phyloP scores from a whole-genome alignment of 805 yeast genomes.

The Saccharomycopsis sp. region DNA sequence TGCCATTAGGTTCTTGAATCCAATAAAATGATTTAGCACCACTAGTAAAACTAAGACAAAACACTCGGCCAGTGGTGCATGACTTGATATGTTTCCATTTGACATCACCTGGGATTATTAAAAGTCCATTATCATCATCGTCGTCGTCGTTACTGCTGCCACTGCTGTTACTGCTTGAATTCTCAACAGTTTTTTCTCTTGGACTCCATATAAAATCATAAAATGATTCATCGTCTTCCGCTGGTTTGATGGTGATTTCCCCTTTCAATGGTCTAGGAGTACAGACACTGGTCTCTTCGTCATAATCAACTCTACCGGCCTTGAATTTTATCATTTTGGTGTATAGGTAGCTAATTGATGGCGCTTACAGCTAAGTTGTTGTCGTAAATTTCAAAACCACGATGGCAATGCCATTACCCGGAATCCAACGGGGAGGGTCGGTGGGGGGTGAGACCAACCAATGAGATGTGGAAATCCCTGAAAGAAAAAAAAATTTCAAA shows the following conservation, averaged over 20 bases:
- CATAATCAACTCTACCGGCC: conserved; percentile 70
- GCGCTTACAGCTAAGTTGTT: no score
- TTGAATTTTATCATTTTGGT: conserved; percentile 57
- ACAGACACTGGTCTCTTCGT: conserved; percentile 52
- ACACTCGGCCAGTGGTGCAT: conserved; percentile 73
- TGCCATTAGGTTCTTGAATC: conserved; percentile 68
- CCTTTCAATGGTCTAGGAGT: conserved; percentile 73
- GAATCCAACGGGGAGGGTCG: no score
- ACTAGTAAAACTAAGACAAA: conserved; percentile 57
- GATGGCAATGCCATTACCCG: no score
- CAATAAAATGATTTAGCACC: conserved; percentile 54
- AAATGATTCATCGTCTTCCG: conserved; percentile 57
- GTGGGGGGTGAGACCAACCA: no score
- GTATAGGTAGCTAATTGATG: no score
- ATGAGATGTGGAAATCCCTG: no score
- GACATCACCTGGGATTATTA: conserved; percentile 82
- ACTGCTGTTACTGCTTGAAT: conserved; percentile 20
- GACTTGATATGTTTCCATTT: conserved; percentile 63
- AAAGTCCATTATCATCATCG: conserved; percentile 50
- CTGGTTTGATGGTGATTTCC: conserved; percentile 48
- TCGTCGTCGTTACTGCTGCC: conserved; percentile 24
- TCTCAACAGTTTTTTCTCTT: conserved; percentile 40
- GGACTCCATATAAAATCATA: conserved; percentile 70
- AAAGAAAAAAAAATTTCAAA: no score
- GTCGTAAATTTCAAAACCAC: no score